Evolutionary conservation across 805 yeast species (phyloP).

Genomic region (Deakozyma indianensis): DNA sequence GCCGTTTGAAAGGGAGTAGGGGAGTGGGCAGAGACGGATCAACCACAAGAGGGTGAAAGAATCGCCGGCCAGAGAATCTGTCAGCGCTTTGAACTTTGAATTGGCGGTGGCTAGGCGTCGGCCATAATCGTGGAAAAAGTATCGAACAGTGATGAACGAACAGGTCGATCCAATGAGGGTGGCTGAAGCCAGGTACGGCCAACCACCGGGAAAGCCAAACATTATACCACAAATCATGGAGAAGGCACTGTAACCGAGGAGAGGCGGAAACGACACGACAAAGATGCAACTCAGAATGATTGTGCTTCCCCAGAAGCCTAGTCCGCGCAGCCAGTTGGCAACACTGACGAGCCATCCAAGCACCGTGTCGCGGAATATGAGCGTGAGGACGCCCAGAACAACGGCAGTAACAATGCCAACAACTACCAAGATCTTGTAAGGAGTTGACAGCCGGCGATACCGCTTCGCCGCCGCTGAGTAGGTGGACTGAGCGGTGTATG

Average conservation of each 20-base stretch:
- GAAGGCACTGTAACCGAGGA: constrained; percentile 66
- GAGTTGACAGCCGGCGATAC: constrained; percentile 6
- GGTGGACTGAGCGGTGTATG: constrained; percentile 4
- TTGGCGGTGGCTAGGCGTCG: constrained; percentile 43
- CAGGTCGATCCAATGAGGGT: constrained; percentile 59
- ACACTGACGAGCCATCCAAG: not conserved
- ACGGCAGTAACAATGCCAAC: constrained; percentile 1
- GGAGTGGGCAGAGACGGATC: constrained; percentile 79
- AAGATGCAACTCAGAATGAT: constrained; percentile 39
- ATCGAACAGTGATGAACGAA: constrained; percentile 59
- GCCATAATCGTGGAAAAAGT: constrained; percentile 43
- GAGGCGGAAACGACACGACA: constrained; percentile 76
- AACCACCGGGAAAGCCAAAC: constrained; percentile 70
- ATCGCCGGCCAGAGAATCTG: constrained; percentile 59
- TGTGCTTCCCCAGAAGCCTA: constrained; percentile 16
- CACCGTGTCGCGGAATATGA: not conserved
- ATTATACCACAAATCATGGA: constrained; percentile 62
- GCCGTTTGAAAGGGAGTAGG: constrained; percentile 84
- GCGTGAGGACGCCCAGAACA: not conserved
- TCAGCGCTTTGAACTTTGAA: constrained; percentile 56
- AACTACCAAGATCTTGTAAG: constrained; percentile 7
- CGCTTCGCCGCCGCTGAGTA: constrained; percentile 1
- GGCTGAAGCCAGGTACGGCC: constrained; percentile 58
- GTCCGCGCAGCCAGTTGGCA: not conserved
- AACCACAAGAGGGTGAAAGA: constrained; percentile 53